These are phyloP conservation scores for Auricularia heimuer DNA, from an alignment of 768 basidiomycete species.

Conservation along the genomic window DNA sequence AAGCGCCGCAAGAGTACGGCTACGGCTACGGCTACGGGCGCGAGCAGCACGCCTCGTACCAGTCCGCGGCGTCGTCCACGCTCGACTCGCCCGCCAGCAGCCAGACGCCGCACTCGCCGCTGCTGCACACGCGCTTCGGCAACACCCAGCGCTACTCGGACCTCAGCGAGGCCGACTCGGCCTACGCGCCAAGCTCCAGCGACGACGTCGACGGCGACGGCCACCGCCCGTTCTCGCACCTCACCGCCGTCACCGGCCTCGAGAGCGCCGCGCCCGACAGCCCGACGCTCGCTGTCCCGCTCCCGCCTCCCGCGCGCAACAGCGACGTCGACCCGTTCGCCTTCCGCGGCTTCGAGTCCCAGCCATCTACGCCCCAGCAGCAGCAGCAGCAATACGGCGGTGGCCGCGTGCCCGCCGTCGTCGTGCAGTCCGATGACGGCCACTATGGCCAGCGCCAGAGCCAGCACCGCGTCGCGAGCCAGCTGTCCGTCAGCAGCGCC, in stretches of 20 bases:
- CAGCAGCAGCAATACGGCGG: constrained; percentile 51
- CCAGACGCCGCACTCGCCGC: constrained; percentile 31
- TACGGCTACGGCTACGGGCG: neutral
- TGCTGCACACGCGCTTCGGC: constrained; percentile 41
- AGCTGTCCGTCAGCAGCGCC: neutral
- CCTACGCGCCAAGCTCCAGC: constrained; percentile 16
- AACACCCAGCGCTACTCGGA: constrained; percentile 17
- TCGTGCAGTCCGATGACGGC: constrained; percentile 16
- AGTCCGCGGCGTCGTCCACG: neutral
- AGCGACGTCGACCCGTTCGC: constrained; percentile 12
- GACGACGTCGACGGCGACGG: constrained; percentile 25
- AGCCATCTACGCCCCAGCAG: constrained; percentile 23
- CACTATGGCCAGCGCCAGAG: constrained; percentile 6
- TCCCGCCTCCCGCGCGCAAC: neutral
- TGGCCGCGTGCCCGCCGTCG: constrained; percentile 21
- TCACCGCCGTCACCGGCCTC: constrained; percentile 14
- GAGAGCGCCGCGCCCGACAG: neutral
- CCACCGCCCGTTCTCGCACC: constrained; percentile 26
- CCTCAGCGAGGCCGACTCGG: no score
- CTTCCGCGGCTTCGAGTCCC: constrained; percentile 12
- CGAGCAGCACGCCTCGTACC: neutral
- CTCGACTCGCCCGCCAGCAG: neutral
- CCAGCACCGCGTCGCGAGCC: neutral
- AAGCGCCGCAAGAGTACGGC: neutral
- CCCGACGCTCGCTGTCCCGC: constrained; percentile 1